Conservation (phyloP, 805 yeast genomes). For the Sporopachydermia lactativora region DNA sequence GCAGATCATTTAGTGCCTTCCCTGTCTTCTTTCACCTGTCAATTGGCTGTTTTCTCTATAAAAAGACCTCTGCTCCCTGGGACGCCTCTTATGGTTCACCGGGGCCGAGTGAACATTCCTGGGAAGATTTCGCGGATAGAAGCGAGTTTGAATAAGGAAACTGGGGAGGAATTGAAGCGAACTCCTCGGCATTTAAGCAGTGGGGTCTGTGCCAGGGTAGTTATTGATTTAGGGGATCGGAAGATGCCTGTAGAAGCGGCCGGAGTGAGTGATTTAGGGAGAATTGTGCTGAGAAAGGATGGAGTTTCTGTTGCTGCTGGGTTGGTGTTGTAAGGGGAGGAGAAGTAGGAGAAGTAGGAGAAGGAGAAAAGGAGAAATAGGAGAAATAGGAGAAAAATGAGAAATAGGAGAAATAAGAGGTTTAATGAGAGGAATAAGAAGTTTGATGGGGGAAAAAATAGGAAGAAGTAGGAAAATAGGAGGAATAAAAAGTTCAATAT, state of each 20-base stretch:
- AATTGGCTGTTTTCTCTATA: constrained; percentile 49
- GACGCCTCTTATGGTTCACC: constrained; percentile 60
- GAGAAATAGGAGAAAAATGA: no score
- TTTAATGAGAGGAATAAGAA: no score
- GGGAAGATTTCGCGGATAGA: constrained; percentile 43
- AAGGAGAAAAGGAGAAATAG: no score
- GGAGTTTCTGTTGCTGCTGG: constrained; percentile 64
- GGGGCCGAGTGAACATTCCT: constrained; percentile 61
- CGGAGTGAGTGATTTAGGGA: constrained; percentile 38
- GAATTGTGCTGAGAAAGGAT: constrained; percentile 56
- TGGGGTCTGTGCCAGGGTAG: constrained; percentile 44
- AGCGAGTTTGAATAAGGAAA: constrained; percentile 18
- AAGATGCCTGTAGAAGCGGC: constrained; percentile 39
- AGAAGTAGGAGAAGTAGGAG: no score
- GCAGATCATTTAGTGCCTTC: constrained; percentile 32
- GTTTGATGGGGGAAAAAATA: no score
- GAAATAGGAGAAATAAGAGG: no score
- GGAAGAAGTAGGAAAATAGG: no score
- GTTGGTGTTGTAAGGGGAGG: constrained; percentile 17
- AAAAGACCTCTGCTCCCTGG: constrained; percentile 69
- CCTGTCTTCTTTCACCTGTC: constrained; percentile 35
- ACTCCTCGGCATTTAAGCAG: constrained; percentile 47
- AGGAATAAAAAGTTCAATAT: no score
- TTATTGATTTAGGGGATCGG: constrained; percentile 32
- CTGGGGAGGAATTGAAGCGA: constrained; percentile 18